Base-by-base conservation (phyloP, 306 rosid genomes). In the Carpinus fangiana region DNA sequence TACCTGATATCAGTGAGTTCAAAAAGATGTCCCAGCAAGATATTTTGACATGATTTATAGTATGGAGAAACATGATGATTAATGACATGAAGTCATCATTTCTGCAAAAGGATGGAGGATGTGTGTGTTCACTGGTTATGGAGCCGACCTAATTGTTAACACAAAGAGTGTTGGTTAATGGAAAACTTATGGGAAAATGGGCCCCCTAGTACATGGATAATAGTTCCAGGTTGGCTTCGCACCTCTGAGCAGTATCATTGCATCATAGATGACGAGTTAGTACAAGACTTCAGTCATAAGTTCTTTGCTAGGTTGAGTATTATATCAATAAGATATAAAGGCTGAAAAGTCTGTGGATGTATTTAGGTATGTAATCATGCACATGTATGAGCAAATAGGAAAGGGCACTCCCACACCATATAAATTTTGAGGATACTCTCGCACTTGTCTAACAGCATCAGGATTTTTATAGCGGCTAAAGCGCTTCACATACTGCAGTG, bases 391-490 rank as follows among this genome's bases (percentile, higher is more conserved):
- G 70, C 57, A 69, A 70, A 65, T 5, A 60, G 56, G 52, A 60
- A 53, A 34, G 34, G 51, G 73, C 81, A 72, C 26, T 23, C 65
- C 50, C 67, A 60, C 78, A 45, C 46, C 18, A 57, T 41, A 71
- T 72, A 67, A 50, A 41, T 79, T 76, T 4, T 60, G 11, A 92
- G 97, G 98, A 95, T 92, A 95, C 98, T 95, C 98, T 87, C 98
- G 89, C 13, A 95, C 98, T 91, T 95, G 98, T 85, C 97, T 89
- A 50, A 95, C 97, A 73, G 98, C 98, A 87, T 92, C 98, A 0
- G 98, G 98, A 82, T 92, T 95, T 85, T 92, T 95, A 45, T 95
- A 95, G 38, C 98, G 97, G 85, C 98, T 95, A 72, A 95, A 92
- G 13, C 96, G 98, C 91, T 95, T 95, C 85, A 95, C 98, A 82